A percentile compares a stretch with the other conserved stretches of the same genome.
Evolutionary conservation across 2,329 filamentous ascomycete species (phyloP).

Genomic region (Fusarium succisae): DNA sequence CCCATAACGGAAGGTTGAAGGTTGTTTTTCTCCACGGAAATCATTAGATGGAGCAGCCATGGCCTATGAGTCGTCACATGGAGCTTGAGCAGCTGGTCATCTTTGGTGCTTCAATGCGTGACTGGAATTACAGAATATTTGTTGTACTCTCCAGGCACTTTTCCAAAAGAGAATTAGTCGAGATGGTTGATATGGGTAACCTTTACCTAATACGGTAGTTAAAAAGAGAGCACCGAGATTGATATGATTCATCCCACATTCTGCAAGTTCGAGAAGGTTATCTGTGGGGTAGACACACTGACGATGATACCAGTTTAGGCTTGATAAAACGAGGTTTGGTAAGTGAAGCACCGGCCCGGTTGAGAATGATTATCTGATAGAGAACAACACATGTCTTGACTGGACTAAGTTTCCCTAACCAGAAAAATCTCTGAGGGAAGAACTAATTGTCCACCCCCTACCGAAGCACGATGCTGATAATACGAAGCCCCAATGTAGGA

Average conservation of each 20-base stretch:
- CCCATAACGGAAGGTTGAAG: constrained; percentile 25
- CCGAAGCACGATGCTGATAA: neutral
- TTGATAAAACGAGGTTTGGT: neutral
- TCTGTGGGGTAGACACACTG: neutral
- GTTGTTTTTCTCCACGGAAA: constrained; percentile 21
- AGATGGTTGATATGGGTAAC: neutral
- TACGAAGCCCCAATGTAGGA: neutral
- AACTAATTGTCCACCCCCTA: neutral
- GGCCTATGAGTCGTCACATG: neutral
- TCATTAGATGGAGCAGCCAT: neutral
- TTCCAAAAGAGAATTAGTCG: neutral
- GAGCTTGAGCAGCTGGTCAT: neutral
- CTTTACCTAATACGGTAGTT: neutral
- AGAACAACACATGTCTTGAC: neutral
- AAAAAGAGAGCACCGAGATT: constrained; percentile 7
- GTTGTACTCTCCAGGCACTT: neutral
- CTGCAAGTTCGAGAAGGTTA: neutral
- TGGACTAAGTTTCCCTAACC: neutral
- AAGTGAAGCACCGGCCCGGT: neutral
- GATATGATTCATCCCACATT: neutral
- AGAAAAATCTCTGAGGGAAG: neutral
- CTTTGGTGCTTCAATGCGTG: too few species aligned
- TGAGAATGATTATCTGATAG: neutral
- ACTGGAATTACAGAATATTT: neutral
- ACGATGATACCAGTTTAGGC: neutral